Evolutionary conservation across 371 early-diverging fungal genomes (phyloP), one percentile per base, ranked within the genome.

Genomic region (Mucor saturninus): DNA sequence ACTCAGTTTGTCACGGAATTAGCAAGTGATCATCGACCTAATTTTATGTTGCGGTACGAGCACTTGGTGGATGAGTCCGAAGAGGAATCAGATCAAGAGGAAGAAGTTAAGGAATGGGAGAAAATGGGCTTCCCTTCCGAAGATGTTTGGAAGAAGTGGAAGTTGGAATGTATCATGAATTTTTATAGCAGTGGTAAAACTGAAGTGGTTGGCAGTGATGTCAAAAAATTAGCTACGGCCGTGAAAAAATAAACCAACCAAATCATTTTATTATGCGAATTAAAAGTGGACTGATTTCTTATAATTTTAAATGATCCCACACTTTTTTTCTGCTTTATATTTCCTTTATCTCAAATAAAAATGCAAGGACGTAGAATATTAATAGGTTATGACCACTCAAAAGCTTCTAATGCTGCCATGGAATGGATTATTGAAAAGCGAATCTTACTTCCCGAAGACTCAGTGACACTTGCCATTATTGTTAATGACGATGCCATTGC

Each of bases 101-200:
- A 61, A 53, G 64, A 61, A 30, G 49, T 70, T 42, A 31, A 71
- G 21, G 78, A 73, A 65, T 82, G 83, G 83, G 60, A 77, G 54
- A 75, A 73, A 43, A 62, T 73, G 64, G 80, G 78, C 3, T 82
- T 82, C 30, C 68, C 71, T 2, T 62, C 67, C 10, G 74, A 82
- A 54, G 76, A 76, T 4, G 51, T 70, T 13, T 82, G 83, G 83
- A 68, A 73, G 42, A 68, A 71, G n/a, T 82, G 75, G 74, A 77
- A 74, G 21, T 51, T 82, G 2, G 83, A 82, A 55, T 77, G 83
- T 48, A 62, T 79, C 65, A 68, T 79, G 60, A 76, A 73, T 15
- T 82, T 69, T 53, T 75, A 77, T 53, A 82, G 83, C 55, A 82
- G 71, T 57, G 83, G 83, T 2, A 75, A 73, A 40, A 76, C 65